phyloP scores from a whole-genome alignment of 2,329 filamentous ascomycete species.

The Pseudogymnoascus sp. region DNA sequence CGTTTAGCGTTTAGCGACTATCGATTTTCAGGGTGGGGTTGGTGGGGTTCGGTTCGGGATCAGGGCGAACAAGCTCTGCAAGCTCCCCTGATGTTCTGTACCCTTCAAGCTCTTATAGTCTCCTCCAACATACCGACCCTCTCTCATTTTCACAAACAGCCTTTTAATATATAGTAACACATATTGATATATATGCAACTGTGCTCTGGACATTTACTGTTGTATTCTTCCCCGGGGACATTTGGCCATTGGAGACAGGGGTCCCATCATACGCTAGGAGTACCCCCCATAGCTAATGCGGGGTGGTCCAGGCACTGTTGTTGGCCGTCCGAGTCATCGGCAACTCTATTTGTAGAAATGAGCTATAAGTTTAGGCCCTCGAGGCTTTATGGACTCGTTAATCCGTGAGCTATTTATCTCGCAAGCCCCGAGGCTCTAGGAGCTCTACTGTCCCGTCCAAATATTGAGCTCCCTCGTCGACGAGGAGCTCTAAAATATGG shows the following conservation, averaged over 20 bases:
- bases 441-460: not conserved
- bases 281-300: not conserved
- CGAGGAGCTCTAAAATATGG: not conserved
- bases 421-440: not conserved
- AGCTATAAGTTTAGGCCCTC: not conserved
- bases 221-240: not conserved
- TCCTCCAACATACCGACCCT: not conserved
- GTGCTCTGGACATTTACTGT: not conserved
- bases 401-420: not conserved
- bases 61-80: not conserved
- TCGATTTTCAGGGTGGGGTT: not conserved
- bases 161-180: not conserved
- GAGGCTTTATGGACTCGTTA: not conserved
- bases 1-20: not conserved
- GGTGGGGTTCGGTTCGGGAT: not conserved
- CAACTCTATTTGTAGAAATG: not conserved
- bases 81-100: not conserved
- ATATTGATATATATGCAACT: not conserved
- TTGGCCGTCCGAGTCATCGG: not conserved
- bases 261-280: not conserved
- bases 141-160: not conserved
- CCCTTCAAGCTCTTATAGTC: not conserved
- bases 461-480: not conserved
- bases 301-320: not conserved
- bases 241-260: not conserved